These are phyloP conservation scores for Peterozyma toletana DNA, from an alignment of 805 yeast genomes.

Conservation along the genomic window DNA sequence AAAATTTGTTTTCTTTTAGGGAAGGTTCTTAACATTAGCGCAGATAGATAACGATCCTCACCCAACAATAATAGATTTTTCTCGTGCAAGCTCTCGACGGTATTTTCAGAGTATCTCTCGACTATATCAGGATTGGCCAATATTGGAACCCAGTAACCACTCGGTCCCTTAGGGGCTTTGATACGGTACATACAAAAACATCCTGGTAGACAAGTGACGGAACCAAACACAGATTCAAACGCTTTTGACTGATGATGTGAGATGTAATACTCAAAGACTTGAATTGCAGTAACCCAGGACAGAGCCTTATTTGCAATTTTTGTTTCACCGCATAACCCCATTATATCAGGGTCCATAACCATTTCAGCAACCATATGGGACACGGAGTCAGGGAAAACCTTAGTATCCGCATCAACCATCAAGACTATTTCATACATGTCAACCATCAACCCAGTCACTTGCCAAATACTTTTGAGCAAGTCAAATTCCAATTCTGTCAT, in stretches of 20 bases:
- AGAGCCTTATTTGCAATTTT: slow-evolving; percentile 77
- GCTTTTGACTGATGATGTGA: slow-evolving; percentile 95
- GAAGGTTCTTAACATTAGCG: slow-evolving; percentile 81
- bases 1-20: slow-evolving; percentile 85
- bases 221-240: slow-evolving; percentile 90
- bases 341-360: slow-evolving; percentile 77
- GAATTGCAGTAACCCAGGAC: slow-evolving; percentile 89
- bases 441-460: slow-evolving; percentile 78
- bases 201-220: slow-evolving; percentile 94
- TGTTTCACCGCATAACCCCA: slow-evolving; percentile 96
- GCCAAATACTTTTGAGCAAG: slow-evolving; percentile 68
- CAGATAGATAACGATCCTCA: slow-evolving; percentile 81
- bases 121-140: slow-evolving; percentile 91
- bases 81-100: slow-evolving; percentile 73
- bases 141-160: slow-evolving; percentile 88
- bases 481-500: slow-evolving; percentile 88
- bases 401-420: slow-evolving; percentile 95
- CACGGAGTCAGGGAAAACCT: slow-evolving; percentile 77
- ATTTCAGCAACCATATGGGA: slow-evolving; percentile 88
- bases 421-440: slow-evolving; percentile 73
- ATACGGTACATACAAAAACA: slow-evolving; percentile 91
- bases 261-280: slow-evolving; percentile 87
- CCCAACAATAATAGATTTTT: slow-evolving; percentile 83
- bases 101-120: slow-evolving; percentile 84
- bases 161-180: slow-evolving; percentile 76